phyloP scores from a whole-genome alignment of 306 rosid genomes.

The Clitoria ternatea region DNA sequence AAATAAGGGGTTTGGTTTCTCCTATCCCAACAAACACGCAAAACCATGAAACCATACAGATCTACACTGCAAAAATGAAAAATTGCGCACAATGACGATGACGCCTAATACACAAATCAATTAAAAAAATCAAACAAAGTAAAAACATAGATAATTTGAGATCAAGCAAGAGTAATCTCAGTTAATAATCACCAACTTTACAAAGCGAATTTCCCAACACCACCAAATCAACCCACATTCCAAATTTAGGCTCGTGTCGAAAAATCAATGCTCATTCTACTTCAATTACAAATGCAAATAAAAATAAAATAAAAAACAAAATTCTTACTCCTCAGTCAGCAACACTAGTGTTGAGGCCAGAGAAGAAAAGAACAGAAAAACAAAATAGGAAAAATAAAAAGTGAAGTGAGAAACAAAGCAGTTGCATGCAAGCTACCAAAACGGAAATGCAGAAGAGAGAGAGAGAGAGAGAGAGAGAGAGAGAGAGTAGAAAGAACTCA shows the following conservation, averaged over 20 bases:
- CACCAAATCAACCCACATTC: conserved; percentile 29
- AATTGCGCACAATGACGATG: conserved; percentile 7
- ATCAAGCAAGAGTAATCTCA: conserved; percentile 3
- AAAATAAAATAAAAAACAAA: not conserved
- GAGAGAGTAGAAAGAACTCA: conserved; percentile 28
- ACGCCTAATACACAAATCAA: not conserved
- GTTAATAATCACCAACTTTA: conserved; percentile 13
- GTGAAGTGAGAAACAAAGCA: not conserved
- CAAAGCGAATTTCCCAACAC: conserved; percentile 22
- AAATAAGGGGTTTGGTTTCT: not conserved
- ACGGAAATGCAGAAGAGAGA: conserved; percentile 32
- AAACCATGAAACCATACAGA: conserved; percentile 25
- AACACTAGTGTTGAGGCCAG: not conserved
- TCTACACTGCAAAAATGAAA: not conserved
- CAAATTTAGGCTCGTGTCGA: too few relatives aligned
- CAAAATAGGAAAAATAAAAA: not conserved
- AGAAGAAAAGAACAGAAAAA: conserved; percentile 2
- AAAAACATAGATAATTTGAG: not conserved
- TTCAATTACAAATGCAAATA: not conserved
- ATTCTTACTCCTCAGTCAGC: not conserved
- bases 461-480: conserved; percentile 6
- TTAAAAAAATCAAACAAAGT: not conserved
- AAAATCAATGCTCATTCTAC: conserved; percentile 17
- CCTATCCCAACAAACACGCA: conserved; percentile 5
- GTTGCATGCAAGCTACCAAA: conserved; percentile 35